Base-by-base conservation (phyloP, 495 filamentous ascomycete species). In the Neohortaea acidophila region DNA sequence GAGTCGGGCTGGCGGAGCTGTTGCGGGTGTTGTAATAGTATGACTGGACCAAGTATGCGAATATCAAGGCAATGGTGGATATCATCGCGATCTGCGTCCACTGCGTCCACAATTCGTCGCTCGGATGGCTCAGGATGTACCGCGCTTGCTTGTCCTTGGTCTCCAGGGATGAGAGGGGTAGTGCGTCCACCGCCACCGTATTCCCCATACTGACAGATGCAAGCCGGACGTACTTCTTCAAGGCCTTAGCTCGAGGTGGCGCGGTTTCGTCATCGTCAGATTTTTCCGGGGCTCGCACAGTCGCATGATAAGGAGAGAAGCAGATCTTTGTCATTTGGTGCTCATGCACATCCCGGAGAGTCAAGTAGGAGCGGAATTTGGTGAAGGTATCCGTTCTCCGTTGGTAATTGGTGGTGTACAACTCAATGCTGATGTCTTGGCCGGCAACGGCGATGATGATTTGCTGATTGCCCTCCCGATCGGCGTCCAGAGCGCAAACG, bases 151-250 rank as follows among this genome's bases (percentile, higher is more conserved):
- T 41, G 61, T 69, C 26, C 47, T 48, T 26, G 48, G 60, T 44
- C 48, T 57, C 34, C 55, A 63, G 44, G 13, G 69, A 70, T 13
- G 65, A 67, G 19, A 97, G 72, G 0, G 82, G 75, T 44, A 96
- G 62, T 15, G 80, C 81, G 59, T 94, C 83, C 23, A 94, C 78
- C 31, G 84, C 75, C 30, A 84, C 70, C 7, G 80, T 86, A 56
- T 84, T 87, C 39, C 77, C 82, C 55, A 91, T 75, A 44, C 78
- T 81, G 32, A 82, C 76, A 33, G 81, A 89, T 13, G 84, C 86
- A 5, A 97, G 68, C 49, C 82, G 85, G 42, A 94, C 57, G 44
- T 73, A 68, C 41, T 79, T 71, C 8, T 66, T 66, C 18, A 39
- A 39, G 2, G 38, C 17, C 18, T 39, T 18, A 4, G 17, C 37